Conservation (phyloP, 495 filamentous ascomycete species). For the Podospora pseudopauciseta region DNA sequence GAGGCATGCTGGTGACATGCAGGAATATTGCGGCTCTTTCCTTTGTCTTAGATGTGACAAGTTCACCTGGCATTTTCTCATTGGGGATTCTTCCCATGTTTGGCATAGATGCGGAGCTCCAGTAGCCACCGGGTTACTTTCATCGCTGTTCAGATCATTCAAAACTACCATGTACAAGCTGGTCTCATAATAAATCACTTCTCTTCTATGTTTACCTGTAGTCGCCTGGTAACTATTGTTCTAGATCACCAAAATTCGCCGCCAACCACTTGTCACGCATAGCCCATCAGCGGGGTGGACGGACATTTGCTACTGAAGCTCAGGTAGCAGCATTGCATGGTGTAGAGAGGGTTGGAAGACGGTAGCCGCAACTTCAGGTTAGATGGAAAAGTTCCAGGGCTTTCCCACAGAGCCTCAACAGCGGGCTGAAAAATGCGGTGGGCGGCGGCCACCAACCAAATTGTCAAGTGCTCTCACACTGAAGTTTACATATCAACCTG, state of each 20-base stretch:
- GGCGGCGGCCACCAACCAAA: background rate
- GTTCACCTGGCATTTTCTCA: background rate
- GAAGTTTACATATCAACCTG: background rate
- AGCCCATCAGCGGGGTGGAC: too few species aligned
- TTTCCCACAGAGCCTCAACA: background rate
- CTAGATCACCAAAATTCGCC: too few species aligned
- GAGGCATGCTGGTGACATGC: slow-evolving; percentile 6
- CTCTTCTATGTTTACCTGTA: background rate
- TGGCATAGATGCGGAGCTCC: background rate
- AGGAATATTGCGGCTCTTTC: background rate
- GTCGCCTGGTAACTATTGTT: too few species aligned
- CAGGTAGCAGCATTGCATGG: background rate
- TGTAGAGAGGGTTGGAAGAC: background rate
- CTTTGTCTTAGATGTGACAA: background rate
- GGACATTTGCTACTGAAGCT: too few species aligned
- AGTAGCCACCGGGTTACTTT: background rate
- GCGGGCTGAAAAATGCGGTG: background rate
- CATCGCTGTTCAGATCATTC: background rate
- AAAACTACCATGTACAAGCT: background rate
- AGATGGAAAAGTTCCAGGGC: background rate
- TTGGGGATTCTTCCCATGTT: background rate
- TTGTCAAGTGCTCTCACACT: too few species aligned
- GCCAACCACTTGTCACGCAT: too few species aligned
- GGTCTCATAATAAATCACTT: background rate
- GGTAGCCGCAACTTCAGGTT: background rate